Evolutionary conservation across 1,139 yeast species (phyloP).

Genomic region (Yamadazyma taylorii): DNA sequence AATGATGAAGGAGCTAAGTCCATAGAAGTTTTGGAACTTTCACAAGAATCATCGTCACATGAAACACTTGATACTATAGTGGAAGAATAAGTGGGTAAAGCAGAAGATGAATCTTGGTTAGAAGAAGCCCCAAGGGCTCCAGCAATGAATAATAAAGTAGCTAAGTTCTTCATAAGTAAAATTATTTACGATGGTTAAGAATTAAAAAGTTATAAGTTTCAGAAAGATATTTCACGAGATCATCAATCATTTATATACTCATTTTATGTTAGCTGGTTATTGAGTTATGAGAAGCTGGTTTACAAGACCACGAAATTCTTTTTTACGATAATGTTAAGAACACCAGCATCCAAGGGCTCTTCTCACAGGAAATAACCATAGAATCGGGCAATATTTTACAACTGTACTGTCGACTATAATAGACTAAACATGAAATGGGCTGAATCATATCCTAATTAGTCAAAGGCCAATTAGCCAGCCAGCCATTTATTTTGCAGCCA

Average conservation of each 20-base stretch:
- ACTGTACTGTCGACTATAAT: no score
- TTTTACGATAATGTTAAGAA: no score
- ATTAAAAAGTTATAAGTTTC: neutral
- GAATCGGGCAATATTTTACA: no score
- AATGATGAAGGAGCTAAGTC: slow-evolving; percentile 29
- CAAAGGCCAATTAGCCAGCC: neutral
- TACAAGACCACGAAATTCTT: neutral
- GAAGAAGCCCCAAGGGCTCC: slow-evolving; percentile 24
- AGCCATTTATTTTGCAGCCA: slow-evolving; percentile 1
- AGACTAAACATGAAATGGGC: no score
- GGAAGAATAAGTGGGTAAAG: slow-evolving; percentile 25
- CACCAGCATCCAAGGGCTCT: no score
- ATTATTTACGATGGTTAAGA: slow-evolving; percentile 2
- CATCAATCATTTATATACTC: neutral
- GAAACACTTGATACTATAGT: slow-evolving; percentile 27
- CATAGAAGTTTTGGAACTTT: slow-evolving; percentile 5
- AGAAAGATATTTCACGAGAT: slow-evolving; percentile 1
- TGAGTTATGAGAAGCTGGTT: neutral
- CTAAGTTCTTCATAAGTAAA: slow-evolving; percentile 7
- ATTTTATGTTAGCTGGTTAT: slow-evolving; percentile 1
- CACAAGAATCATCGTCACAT: slow-evolving; percentile 19
- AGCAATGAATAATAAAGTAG: slow-evolving; percentile 19
- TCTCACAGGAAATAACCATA: no score
- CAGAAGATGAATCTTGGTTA: slow-evolving; percentile 14
- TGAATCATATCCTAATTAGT: neutral